Evolutionary conservation across 257 asterid genomes (phyloP), one percentile per base, ranked within the genome.

Genomic region (Petrea volubilis): DNA sequence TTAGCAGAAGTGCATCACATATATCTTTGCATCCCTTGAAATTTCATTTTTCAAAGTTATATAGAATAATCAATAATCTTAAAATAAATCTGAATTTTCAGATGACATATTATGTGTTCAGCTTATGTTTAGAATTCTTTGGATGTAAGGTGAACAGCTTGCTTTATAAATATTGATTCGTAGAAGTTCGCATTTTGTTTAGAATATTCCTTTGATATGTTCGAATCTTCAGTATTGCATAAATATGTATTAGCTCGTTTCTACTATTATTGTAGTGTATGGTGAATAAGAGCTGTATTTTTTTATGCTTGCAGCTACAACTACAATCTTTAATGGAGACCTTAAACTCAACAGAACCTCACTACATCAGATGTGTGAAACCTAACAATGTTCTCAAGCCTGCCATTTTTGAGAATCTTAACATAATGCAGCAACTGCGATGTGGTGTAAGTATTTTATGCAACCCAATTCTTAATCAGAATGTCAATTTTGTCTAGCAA

Each of bases 241-340:
- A 3, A 8, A 34, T 46, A 15, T 64, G 40, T 25, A 31, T 72
- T 77, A 47, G 74, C 65, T 44, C 58, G n/a, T 46, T n/a, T 60
- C 52, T 67, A 53, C 50, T 21, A 66, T 63, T 29, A 72, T 64
- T 78, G 21, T 44, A 51, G 47, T 67, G 44, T 38, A 68, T 67
- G 70, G 75, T 75, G 72, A 62, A 71, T 73, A 56, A 52, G 27
- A 74, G 60, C 78, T 73, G 23, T 68, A 29, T 64, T 75, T 64
- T 75, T 51, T 72, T 73, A 21, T 84, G 73, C 68, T 75, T 83
- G 91, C 93, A 95, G 98, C 85, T 83, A 70, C 99, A 95, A 88
- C 91, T 95, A 72, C 96, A 88, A 86, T 95, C 99, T 73, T 85
- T 95, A 75, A 95, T 95, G 99, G 99, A 95, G 70, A 95, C 96